Evolutionary conservation across 2,329 filamentous ascomycete species (phyloP).

Genomic region (Lachnellula arida): DNA sequence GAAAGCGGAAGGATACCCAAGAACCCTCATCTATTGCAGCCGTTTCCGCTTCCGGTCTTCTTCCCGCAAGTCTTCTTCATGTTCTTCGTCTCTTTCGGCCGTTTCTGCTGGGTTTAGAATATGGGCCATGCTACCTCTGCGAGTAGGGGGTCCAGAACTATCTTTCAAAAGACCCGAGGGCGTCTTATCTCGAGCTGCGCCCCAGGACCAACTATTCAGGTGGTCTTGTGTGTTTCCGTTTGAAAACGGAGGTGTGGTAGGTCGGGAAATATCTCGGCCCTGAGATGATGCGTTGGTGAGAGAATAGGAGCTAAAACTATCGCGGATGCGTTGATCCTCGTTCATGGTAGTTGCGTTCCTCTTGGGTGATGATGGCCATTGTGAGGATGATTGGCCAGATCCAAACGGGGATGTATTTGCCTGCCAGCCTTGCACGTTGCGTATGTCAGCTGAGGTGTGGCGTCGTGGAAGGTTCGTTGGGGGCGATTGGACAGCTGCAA

Average conservation of each 20-base stretch:
- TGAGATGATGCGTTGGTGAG: constrained; percentile 33
- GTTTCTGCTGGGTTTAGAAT: constrained; percentile 68
- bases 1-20: neutral
- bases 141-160: constrained; percentile 55
- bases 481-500: constrained; percentile 57
- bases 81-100: constrained; percentile 59
- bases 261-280: constrained; percentile 27
- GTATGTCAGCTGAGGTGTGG: constrained; percentile 94
- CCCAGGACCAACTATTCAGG: constrained; percentile 32
- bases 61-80: constrained; percentile 57
- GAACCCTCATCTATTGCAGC: constrained; percentile 38
- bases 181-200: constrained; percentile 26
- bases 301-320: constrained; percentile 61
- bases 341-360: constrained; percentile 40
- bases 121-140: constrained; percentile 66
- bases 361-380: constrained; percentile 65
- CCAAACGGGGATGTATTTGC: constrained; percentile 59
- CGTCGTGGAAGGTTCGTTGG: constrained; percentile 71
- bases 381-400: constrained; percentile 55
- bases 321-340: constrained; percentile 57
- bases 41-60: constrained; percentile 59
- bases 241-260: constrained; percentile 30
- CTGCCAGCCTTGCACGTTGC: constrained; percentile 73
- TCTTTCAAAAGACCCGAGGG: constrained; percentile 33
- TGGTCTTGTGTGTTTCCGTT: constrained; percentile 29